Base-by-base conservation (phyloP, 306 rosid genomes). In the Vigna radiata region DNA sequence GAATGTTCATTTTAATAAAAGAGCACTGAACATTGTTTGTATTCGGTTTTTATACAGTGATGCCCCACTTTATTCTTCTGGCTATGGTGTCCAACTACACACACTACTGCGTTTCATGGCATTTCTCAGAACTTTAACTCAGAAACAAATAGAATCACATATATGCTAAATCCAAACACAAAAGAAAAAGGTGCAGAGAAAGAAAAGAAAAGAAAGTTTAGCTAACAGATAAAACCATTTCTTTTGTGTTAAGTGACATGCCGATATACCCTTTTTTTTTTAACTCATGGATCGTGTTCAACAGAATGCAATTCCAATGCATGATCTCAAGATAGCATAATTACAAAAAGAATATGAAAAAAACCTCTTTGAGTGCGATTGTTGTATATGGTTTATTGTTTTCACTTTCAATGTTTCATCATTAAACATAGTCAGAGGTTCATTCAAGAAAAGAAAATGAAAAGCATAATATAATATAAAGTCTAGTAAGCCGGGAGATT, bases 201-300 rank as follows among this genome's bases (percentile, higher is more conserved):
- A 67, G 62, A 25, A 13, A 14, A 4, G 39, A 36, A 13, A 6
- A 25, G 64, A 59, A 58, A 59, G 41, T 17, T 59, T 59, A 41
- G 19, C 73, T 68, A 49, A 23, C 54, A 50, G 73, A 70, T 52
- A 62, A 39, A 46, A 39, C 41, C 2, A 8, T 73, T 72, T 67
- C 56, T 73, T 68, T 48, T 59, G 2, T 59, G 18, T 47, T 64
- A 16, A 46, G 63, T 78, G 79, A 72, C 83, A 70, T 59, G 59
- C 65, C 52, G 29, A 68, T 63, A 69, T 70, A 70, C 73, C 52
- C 66, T 19, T 5, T 66, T 77, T 21, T 81, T 77, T 52, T 54
- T 62, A 85, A 85, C 73, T 82, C 73, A 71, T 7, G 88, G 88
- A 82, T 82, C 17, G 39, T n/a, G 79, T 75, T 79, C 63, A 81